Percentiles rank a stretch among this genome's conserved stretches.
These are phyloP conservation scores for Fraxinus excelsior DNA, from an alignment of 257 asterid species.

Conservation along the genomic window DNA sequence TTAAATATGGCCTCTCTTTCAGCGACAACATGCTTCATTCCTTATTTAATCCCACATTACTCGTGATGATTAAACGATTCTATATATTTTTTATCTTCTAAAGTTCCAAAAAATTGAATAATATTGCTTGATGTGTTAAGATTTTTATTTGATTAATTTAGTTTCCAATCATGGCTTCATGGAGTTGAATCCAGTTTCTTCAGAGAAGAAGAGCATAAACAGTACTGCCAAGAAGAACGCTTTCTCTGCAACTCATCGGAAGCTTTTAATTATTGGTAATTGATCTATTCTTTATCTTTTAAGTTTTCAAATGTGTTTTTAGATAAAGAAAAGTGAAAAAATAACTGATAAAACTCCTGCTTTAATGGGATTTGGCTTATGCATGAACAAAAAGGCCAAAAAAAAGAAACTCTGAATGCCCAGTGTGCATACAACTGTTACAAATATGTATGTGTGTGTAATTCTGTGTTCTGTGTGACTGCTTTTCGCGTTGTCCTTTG, in stretches of 20 bases:
- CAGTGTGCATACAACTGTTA: constrained; percentile 17
- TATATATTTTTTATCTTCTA: too few relatives aligned
- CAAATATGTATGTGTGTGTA: background rate
- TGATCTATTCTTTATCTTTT: background rate
- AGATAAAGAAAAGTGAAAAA: background rate
- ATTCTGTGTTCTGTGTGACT: constrained; percentile 21
- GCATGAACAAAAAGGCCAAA: constrained; percentile 16
- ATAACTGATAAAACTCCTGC: constrained; percentile 11
- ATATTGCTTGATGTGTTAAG: background rate
- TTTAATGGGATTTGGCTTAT: constrained; percentile 20
- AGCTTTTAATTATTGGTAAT: constrained; percentile 49
- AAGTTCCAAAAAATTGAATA: background rate
- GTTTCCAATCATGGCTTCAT: constrained; percentile 23
- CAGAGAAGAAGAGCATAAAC: constrained; percentile 19
- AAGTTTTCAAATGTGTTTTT: background rate
- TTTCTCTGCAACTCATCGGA: constrained; percentile 31
- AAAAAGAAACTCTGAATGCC: constrained; percentile 22
- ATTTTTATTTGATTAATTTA: background rate
- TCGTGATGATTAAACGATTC: background rate
- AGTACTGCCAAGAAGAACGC: constrained; percentile 9
- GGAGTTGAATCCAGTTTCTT: constrained; percentile 20
- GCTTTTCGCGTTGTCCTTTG: constrained; percentile 27
- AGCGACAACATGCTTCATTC: background rate
- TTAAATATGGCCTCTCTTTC: background rate
- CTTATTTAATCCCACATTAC: background rate